A percentile compares a stretch with the other conserved stretches of the same genome.
phyloP scores from a whole-genome alignment of 2,329 filamentous ascomycete species.

The Coniosporium tulheliwenetii region DNA sequence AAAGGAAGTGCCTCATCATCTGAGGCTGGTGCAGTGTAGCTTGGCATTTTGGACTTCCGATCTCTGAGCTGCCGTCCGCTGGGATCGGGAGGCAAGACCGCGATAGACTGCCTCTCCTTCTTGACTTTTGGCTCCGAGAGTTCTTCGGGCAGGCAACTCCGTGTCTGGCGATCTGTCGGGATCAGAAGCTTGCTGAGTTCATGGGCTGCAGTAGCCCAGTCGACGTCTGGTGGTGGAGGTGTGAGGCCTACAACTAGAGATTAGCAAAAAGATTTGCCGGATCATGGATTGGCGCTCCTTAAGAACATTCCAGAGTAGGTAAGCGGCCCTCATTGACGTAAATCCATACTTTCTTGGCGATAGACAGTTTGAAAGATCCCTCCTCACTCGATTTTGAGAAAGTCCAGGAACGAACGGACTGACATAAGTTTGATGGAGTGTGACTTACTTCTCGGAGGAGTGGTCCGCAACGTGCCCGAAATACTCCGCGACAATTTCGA shows the following conservation, averaged over 20 bases:
- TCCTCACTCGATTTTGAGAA: no score
- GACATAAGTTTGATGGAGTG: no score
- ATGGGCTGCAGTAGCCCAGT: constrained; percentile 71
- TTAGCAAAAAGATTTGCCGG: no score
- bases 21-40: constrained; percentile 36
- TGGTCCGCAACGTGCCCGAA: constrained; percentile 34
- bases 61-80: constrained; percentile 53
- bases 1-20: constrained; percentile 13
- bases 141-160: constrained; percentile 64
- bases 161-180: constrained; percentile 56
- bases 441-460: constrained; percentile 26
- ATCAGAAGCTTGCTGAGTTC: constrained; percentile 74
- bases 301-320: no score
- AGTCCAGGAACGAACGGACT: no score
- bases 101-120: constrained; percentile 46
- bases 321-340: no score
- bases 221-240: constrained; percentile 63
- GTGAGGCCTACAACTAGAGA: constrained; percentile 16
- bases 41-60: constrained; percentile 40
- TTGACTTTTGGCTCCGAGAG: constrained; percentile 44
- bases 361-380: no score
- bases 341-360: no score
- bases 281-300: no score
- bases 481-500: constrained; percentile 48
- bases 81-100: constrained; percentile 31